A percentile compares a stretch with the other conserved stretches of the same genome.
Evolutionary conservation across 2,329 filamentous ascomycete genomes (phyloP).

Genomic region (Penicillium hordei): DNA sequence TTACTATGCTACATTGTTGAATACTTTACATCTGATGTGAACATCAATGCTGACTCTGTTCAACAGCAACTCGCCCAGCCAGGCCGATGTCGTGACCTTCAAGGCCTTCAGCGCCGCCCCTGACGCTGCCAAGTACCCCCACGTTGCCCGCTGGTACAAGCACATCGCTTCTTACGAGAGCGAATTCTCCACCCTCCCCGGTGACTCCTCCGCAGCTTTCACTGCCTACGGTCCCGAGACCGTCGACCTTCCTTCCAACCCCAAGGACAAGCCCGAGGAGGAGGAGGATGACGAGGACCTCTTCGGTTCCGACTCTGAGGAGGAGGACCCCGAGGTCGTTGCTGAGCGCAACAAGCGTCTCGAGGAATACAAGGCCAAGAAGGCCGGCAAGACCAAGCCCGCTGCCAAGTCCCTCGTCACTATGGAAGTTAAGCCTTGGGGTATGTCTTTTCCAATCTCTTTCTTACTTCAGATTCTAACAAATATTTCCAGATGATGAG

Average conservation of each 20-base stretch:
- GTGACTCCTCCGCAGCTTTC: constrained; percentile 85
- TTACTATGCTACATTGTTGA: constrained; percentile 5
- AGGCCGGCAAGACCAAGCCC: constrained; percentile 87
- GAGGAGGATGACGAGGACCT: constrained; percentile 87
- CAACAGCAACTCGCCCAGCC: constrained; percentile 66
- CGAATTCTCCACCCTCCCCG: constrained; percentile 86
- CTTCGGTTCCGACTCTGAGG: constrained; percentile 90
- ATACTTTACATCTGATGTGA: neutral
- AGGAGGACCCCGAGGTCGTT: constrained; percentile 85
- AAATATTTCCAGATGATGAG: constrained; percentile 68
- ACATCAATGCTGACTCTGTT: constrained; percentile 17
- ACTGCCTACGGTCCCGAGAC: constrained; percentile 88
- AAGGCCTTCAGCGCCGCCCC: constrained; percentile 79
- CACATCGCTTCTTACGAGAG: constrained; percentile 91
- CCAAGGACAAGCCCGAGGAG: constrained; percentile 75
- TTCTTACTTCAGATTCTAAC: constrained; percentile 20
- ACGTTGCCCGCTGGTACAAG: constrained; percentile 98
- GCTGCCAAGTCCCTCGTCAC: constrained; percentile 96
- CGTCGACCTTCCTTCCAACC: constrained; percentile 75
- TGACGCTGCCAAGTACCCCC: constrained; percentile 81
- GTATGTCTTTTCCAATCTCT: constrained; percentile 56
- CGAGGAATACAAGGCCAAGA: constrained; percentile 94
- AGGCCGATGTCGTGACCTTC: constrained; percentile 95
- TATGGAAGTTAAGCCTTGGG: constrained; percentile 97
- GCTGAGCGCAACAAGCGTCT: constrained; percentile 84